Evolutionary conservation across 164 flowering plant genomes (phyloP).

Genomic region (Piper betle): DNA sequence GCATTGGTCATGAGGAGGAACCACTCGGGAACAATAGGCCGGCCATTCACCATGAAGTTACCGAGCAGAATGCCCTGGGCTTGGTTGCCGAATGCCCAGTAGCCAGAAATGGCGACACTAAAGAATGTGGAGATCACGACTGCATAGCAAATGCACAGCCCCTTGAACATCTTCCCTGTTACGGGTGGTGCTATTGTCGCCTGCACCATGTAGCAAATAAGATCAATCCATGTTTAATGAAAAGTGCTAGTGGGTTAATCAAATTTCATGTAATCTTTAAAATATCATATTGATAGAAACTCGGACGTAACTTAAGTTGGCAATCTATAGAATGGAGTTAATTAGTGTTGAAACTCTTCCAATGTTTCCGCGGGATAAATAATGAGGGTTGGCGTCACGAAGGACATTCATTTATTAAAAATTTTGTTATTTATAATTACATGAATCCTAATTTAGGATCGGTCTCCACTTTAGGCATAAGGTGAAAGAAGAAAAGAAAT

Average conservation of each 20-base stretch:
- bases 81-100: slow-evolving; percentile 91
- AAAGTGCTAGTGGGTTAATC: background rate
- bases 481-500: too few relatives aligned
- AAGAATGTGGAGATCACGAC: slow-evolving; percentile 54
- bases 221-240: background rate
- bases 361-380: too few relatives aligned
- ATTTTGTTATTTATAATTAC: too few relatives aligned
- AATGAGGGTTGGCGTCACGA: too few relatives aligned
- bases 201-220: slow-evolving; percentile 13
- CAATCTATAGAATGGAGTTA: too few relatives aligned
- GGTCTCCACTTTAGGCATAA: too few relatives aligned
- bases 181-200: slow-evolving; percentile 88
- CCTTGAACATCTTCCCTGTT: slow-evolving; percentile 93
- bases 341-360: too few relatives aligned
- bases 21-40: slow-evolving; percentile 51
- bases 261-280: too few relatives aligned
- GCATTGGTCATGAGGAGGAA: slow-evolving; percentile 45
- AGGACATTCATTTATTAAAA: too few relatives aligned
- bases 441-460: too few relatives aligned
- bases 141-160: slow-evolving; percentile 58
- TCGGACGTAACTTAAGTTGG: too few relatives aligned
- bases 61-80: slow-evolving; percentile 34
- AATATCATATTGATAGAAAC: too few relatives aligned
- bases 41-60: slow-evolving; percentile 46
- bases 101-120: slow-evolving; percentile 75